Evolutionary conservation across 176 grass and related monocot species (phyloP).

Genomic region (Stipa capillata): DNA sequence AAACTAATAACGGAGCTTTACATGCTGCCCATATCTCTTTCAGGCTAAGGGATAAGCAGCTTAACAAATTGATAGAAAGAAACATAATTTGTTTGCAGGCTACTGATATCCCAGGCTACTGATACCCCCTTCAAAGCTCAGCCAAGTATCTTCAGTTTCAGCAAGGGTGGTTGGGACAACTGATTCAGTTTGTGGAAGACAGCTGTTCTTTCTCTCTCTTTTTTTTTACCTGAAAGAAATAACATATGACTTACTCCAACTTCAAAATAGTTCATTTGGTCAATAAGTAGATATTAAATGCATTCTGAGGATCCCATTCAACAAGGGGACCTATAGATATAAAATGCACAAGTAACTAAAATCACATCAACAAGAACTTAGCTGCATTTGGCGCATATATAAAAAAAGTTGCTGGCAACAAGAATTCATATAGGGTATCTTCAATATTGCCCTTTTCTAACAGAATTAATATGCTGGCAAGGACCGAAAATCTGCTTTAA

Average conservation of each 20-base stretch:
- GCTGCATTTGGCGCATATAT: not conserved
- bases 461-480: not conserved
- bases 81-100: not conserved
- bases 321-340: not conserved
- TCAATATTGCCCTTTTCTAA: not conserved
- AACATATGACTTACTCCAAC: not conserved
- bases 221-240: constrained; percentile 21
- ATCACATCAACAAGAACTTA: not conserved
- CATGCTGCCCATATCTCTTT: not conserved
- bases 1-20: not conserved
- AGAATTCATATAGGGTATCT: not conserved
- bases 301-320: not conserved
- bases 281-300: not conserved
- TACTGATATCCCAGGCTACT: not conserved
- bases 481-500: not conserved
- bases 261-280: not conserved
- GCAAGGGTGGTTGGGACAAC: not conserved
- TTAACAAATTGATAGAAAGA: not conserved
- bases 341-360: not conserved
- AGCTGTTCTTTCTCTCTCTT: too few relatives aligned
- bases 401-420: not conserved
- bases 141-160: not conserved
- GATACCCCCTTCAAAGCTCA: not conserved
- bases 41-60: not conserved
- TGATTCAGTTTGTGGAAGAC: not conserved